These are phyloP conservation scores for Polytrichum formosum DNA, from an alignment of 225 moss, liverwort and hornwort genomes.

Conservation along the genomic window DNA sequence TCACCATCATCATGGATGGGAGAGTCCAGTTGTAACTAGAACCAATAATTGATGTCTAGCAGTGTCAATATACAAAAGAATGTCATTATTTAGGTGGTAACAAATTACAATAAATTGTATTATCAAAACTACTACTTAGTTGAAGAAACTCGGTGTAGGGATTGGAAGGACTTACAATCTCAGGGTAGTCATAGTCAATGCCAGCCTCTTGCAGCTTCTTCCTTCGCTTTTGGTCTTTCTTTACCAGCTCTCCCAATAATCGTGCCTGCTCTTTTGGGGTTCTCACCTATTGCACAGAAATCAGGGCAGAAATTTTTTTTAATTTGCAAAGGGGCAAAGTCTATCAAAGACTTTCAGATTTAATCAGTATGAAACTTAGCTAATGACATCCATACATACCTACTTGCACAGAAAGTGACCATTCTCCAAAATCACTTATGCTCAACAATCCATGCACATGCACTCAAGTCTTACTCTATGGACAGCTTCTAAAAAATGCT, in stretches of 20 bases:
- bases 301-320: background rate
- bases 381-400: no score
- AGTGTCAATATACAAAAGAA: background rate
- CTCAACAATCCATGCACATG: no score
- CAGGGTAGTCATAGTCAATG: constrained; percentile 84
- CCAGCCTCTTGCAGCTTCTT: constrained; percentile 64
- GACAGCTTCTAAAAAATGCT: no score
- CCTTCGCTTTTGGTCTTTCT: constrained; percentile 62
- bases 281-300: constrained; percentile 43
- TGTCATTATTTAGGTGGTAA: background rate
- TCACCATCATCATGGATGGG: background rate
- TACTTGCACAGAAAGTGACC: no score
- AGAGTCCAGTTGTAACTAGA: background rate
- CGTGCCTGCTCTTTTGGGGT: constrained; percentile 61
- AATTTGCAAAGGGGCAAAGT: background rate
- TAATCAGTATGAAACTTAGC: no score
- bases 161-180: constrained; percentile 46
- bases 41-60: background rate
- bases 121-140: background rate
- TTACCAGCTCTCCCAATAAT: constrained; percentile 47
- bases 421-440: no score
- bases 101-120: background rate
- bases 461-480: no score
- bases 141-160: background rate
- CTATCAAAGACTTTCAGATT: no score